A percentile compares a stretch with the other conserved stretches of the same genome.
Conservation (phyloP, 768 basidiomycete species). For the Jaapia argillacea region DNA sequence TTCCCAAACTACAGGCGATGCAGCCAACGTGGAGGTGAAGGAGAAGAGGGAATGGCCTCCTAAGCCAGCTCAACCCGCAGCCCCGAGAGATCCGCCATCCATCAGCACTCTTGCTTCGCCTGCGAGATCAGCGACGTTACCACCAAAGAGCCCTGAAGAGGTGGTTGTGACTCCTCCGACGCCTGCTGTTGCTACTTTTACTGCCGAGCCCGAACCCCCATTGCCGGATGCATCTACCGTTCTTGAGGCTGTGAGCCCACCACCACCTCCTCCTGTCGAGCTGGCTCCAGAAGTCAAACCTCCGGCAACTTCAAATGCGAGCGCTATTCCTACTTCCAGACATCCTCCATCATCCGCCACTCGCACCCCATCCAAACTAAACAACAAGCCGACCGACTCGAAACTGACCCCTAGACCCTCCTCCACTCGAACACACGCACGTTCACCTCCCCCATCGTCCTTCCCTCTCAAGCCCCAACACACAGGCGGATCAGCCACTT, state of each 20-base stretch:
- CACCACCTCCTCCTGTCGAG: not conserved
- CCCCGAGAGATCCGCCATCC: slow-evolving; percentile 8
- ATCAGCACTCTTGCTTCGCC: slow-evolving; percentile 13
- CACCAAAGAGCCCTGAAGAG: slow-evolving; percentile 13
- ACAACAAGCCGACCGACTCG: slow-evolving; percentile 6
- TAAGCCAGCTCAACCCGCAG: slow-evolving; percentile 1
- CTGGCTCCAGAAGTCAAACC: slow-evolving; percentile 4
- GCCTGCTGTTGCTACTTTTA: not conserved
- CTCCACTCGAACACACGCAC: slow-evolving; percentile 16
- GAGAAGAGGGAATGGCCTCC: slow-evolving; percentile 76
- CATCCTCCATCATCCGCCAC: slow-evolving; percentile 6
- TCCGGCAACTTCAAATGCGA: slow-evolving; percentile 3
- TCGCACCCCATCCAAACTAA: slow-evolving; percentile 11
- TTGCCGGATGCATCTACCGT: not conserved
- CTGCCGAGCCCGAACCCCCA: not conserved
- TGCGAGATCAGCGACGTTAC: slow-evolving; percentile 10
- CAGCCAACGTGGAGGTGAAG: slow-evolving; percentile 54
- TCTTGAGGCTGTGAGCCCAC: not conserved
- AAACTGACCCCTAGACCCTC: slow-evolving; percentile 13
- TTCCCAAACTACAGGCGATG: slow-evolving; percentile 55
- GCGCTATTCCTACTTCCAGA: not conserved
- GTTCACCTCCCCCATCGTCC: slow-evolving; percentile 23
- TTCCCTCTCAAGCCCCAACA: slow-evolving; percentile 27
- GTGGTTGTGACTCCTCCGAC: slow-evolving; percentile 11
- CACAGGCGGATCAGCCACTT: slow-evolving; percentile 31